Base-by-base conservation (phyloP, 345 rosid species). In the Moricandia arvensis region DNA sequence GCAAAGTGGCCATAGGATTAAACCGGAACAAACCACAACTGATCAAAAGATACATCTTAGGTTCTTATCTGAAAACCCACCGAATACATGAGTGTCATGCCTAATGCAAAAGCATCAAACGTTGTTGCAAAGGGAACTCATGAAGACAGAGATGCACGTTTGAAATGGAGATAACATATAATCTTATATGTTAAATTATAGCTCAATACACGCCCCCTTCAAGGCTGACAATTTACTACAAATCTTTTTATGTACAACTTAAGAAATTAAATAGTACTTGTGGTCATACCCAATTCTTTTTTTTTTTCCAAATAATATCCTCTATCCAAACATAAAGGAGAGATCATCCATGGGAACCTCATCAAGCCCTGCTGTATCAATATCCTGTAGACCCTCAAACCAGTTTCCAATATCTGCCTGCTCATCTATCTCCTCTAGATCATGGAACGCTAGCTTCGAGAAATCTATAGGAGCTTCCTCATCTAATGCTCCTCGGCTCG, bases 261-360 rank as follows among this genome's bases (percentile, higher is more conserved):
- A 45, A 58, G 67, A 74, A 37, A 59, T 59, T 24, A 75, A 67
- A n/a, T 30, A 47, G 59, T 27, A 34, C 31, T 17, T 49, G 43
- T 35, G 21, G 74, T 68, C 63, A 68, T 74, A 54, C 49, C 59
- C 75, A 69, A 64, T 24, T 57, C 21, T n/a, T n/a, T n/a, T n/a
- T n/a, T n/a, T n/a, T n/a, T n/a, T n/a, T n/a, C n/a, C n/a, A n/a
- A n/a, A n/a, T n/a, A n/a, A n/a, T n/a, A n/a, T n/a, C n/a, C 29
- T 27, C 3, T 27, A 78, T 37, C 81, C 81, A 53, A 78, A 78
- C 81, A 78, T 72, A 10, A 78, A 78, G 0, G 89, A 75, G 30
- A 96, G 90, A 76, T 93, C 97, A 74, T 96, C 99, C 97, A 90
- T 91, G 13, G 99, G 98, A 82, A 93, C 87, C 69, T 86, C 88